Evolutionary conservation across 352 stramenopile genomes (phyloP).

Genomic region (Phytophthora ramorum): DNA sequence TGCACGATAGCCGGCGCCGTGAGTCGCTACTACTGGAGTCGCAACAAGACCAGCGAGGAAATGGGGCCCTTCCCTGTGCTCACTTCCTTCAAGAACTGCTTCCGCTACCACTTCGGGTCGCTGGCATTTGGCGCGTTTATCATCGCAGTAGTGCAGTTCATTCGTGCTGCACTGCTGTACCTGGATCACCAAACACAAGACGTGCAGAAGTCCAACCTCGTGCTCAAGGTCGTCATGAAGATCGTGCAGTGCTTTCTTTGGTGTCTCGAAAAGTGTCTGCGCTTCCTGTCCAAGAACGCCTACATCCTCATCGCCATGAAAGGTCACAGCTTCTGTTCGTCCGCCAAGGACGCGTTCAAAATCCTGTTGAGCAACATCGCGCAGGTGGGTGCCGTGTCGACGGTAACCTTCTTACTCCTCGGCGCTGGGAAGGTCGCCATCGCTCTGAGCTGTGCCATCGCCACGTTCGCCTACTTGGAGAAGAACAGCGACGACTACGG

Average conservation of each 20-base stretch:
- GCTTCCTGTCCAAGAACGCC: constrained; percentile 98
- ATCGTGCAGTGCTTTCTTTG: constrained; percentile 94
- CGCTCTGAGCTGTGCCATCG: constrained; percentile 57
- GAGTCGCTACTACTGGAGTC: constrained; percentile 94
- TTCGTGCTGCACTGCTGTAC: constrained; percentile 93
- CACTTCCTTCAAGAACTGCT: constrained; percentile 78
- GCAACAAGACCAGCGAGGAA: constrained; percentile 60
- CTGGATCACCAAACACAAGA: constrained; percentile 93
- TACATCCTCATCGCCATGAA: constrained; percentile 92
- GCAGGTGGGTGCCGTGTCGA: constrained; percentile 85
- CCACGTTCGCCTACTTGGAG: constrained; percentile 72
- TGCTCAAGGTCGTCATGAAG: constrained; percentile 88
- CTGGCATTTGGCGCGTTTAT: constrained; percentile 96
- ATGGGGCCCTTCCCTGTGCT: constrained; percentile 75
- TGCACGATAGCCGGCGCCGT: constrained; percentile 94
- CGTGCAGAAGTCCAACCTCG: constrained; percentile 74
- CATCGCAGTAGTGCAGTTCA: constrained; percentile 96
- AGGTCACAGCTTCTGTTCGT: constrained; percentile 76
- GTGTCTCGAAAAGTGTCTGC: constrained; percentile 95
- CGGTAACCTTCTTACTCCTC: constrained; percentile 92
- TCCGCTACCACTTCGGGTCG: constrained; percentile 95
- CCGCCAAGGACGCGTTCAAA: constrained; percentile 93
- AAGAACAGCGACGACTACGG: constrained; percentile 57
- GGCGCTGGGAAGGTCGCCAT: constrained; percentile 93
- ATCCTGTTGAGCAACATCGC: constrained; percentile 94